Evolutionary conservation across 2,329 filamentous ascomycete genomes (phyloP), one percentile per base, ranked within the genome.

Genomic region (Orbilia brochopaga): DNA sequence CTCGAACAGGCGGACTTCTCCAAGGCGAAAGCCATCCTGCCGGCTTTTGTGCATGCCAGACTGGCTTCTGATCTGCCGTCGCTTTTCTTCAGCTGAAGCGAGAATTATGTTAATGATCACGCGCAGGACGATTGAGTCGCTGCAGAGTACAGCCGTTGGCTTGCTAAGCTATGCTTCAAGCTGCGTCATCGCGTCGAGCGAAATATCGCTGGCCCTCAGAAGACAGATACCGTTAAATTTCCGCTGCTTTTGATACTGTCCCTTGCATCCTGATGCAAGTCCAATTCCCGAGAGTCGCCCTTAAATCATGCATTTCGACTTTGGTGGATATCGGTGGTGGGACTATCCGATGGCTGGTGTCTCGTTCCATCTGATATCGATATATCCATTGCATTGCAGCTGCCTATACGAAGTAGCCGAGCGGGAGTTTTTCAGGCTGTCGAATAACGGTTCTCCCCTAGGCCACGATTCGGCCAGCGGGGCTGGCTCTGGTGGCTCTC

Each of bases 401-500:
- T 15, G n/a, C 15, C 6, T 10, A n/a, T 44, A 15, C 17, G 27
- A 44, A 40, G 21, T 7, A 17, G 15, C 54, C 37, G 55, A 37
- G 48, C 51, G 24, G 35, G 21, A 35, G 50, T 50, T 54, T 23
- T 37, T 19, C 23, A 44, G 32, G 58, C 27, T n/a, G 56, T 72
- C 67, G 60, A 72, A 72, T 72, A 42, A 52, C 51, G 60, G 50
- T 56, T 32, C 54, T 46, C 52, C 30, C 7, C 50, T 52, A 23
- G 66, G 30, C 42, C 66, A 72, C 66, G 60, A 58, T 52, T 42
- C 40, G 21, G 21, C 21, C 17, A 30, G 50, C 50, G n/a, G 30
- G 13, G 5, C 50, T 21, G 19, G 42, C 15, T 46, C 42, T 46
- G 42, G 42, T 46, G 42, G 42, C 50, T 13, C 15, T 53, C 23